Base-by-base conservation (phyloP, 129 eudicot species). In the Scalesia atractyloides region DNA sequence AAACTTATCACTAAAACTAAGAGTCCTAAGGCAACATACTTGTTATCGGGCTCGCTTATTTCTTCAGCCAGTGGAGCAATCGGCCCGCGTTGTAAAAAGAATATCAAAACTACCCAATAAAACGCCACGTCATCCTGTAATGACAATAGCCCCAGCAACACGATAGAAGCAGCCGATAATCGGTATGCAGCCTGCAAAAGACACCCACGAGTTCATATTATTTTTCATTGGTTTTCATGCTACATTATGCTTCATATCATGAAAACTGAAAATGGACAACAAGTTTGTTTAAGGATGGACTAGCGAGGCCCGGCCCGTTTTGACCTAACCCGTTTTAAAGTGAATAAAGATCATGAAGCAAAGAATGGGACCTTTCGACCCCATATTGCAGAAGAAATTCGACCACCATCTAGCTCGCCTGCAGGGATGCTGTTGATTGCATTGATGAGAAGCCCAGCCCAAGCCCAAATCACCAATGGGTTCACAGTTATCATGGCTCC, bases 401-500 rank as follows among this genome's bases (percentile, higher is more conserved):
- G 88, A 37, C 99, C 99, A 18, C 99, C 99, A 66, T 95, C 99
- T 50, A 90, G 86, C 83, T 95, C 99, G 65, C 99, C 99, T 14
- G 99, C 99, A 22, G 99, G 99, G 30, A 95, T 88, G 83, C 99
- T 95, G 84, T 95, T 95, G 62, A 95, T 90, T 20, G 97, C 99
- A 68, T 95, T 95, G 16, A 95, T 95, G 20, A 95, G 89, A 75
- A 95, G 96, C 47, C 99, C 99, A 16, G 99, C 99, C 99, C 97
- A 90, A 16, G 99, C 96, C 96, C 97, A 95, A 62, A 95, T 70
- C 24, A 86, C 94, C 22, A 95, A 83, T 9, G 99, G 99, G 77
- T 95, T 95, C 24, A 95, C 69, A 12, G 96, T 81, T 78, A 95
- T 46, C 7, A 88, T 85, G 37, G 91, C 81, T 47, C 97, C 96